phyloP scores from a whole-genome alignment of 106 monocot species.

The Acorus calamus region DNA sequence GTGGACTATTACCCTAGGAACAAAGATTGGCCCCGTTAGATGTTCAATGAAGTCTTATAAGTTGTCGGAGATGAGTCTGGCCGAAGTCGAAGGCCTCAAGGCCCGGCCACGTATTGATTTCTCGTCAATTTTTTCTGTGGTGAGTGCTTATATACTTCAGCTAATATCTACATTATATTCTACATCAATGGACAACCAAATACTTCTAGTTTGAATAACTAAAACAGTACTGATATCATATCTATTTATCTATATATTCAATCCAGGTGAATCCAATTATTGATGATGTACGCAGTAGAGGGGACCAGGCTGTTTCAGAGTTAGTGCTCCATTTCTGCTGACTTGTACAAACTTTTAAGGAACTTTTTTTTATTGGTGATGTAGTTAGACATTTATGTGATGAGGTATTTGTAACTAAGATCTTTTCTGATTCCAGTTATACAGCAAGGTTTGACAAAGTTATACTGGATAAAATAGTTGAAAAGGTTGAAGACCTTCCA shows the following conservation, averaged over 20 bases:
- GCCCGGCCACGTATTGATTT: conserved; percentile 93
- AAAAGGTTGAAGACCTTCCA: conserved; percentile 66
- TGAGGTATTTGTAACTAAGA: conserved; percentile 1
- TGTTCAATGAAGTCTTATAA: conserved; percentile 79
- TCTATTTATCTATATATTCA: background rate
- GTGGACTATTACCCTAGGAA: no score
- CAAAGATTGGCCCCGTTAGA: background rate
- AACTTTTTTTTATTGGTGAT: background rate
- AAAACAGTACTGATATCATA: no score
- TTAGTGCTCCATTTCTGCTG: conserved; percentile 17
- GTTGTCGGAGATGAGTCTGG: conserved; percentile 52
- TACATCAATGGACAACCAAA: no score
- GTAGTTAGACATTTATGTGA: background rate
- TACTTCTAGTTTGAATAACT: no score
- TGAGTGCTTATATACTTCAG: conserved; percentile 13
- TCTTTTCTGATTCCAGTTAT: conserved; percentile 40
- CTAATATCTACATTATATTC: no score
- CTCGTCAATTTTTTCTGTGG: conserved; percentile 76
- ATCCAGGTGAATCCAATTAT: conserved; percentile 87
- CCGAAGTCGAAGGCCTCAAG: conserved; percentile 64
- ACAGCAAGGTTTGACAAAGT: conserved; percentile 84
- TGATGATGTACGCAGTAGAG: conserved; percentile 73
- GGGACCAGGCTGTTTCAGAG: conserved; percentile 89
- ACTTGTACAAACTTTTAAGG: conserved; percentile 4
- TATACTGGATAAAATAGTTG: conserved; percentile 48